phyloP scores from a whole-genome alignment of 208 protist species.

The Acanthamoeba healyi region DNA sequence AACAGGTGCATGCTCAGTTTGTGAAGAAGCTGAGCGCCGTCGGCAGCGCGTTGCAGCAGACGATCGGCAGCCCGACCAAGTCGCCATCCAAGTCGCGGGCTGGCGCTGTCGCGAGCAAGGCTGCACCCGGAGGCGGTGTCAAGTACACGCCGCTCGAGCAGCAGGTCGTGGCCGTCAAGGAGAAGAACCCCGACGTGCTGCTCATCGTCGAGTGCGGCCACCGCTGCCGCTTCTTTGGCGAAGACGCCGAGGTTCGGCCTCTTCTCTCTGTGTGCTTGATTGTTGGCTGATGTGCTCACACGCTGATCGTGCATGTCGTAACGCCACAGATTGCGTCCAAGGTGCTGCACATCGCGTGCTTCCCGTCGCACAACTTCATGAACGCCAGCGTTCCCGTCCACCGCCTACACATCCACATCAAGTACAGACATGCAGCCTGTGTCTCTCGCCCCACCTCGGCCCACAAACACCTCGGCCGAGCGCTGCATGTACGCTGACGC shows the following conservation, averaged over 20 bases:
- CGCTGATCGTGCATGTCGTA: background rate
- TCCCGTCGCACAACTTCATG: constrained; percentile 86
- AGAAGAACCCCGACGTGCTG: constrained; percentile 86
- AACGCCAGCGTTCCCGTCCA: constrained; percentile 87
- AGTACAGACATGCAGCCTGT: background rate
- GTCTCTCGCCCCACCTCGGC: background rate
- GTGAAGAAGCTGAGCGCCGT: constrained; percentile 42
- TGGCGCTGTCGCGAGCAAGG: background rate
- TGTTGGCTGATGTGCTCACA: background rate
- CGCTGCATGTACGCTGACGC: no score
- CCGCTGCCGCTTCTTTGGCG: constrained; percentile 88
- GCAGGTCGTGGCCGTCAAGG: constrained; percentile 86
- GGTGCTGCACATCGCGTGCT: constrained; percentile 85
- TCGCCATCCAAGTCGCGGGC: background rate
- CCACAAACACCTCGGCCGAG: no score
- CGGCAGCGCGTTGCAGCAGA: background rate
- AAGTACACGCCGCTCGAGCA: constrained; percentile 85
- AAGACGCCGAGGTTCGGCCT: constrained; percentile 86
- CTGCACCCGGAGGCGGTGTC: background rate
- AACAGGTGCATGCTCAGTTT: constrained; percentile 46
- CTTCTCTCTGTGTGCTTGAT: background rate
- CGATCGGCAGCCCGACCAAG: background rate
- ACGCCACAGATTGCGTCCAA: constrained; percentile 77
- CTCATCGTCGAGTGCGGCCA: constrained; percentile 90
- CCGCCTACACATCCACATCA: constrained; percentile 84